Base-by-base conservation (phyloP, 176 grass and related monocot species). In the Tillandsia leiboldiana region DNA sequence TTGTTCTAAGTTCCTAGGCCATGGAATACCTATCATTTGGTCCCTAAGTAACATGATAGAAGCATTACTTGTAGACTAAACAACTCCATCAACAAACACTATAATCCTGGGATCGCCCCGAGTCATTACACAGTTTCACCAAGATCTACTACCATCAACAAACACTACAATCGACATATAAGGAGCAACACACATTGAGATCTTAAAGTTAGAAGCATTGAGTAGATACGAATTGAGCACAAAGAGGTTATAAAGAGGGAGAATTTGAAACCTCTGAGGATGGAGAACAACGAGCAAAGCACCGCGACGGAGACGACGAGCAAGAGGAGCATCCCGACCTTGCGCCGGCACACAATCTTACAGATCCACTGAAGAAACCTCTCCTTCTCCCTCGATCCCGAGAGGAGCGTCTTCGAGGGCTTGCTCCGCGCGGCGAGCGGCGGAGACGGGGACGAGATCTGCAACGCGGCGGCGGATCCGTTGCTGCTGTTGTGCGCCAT, bases 311-410 rank as follows among this genome's bases (percentile, higher is more conserved):
- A 88, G 72, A 80, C 69, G 29, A 86, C 28, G 70, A 93, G 77
- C 71, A 99, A 83, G 9, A 99, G 89, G 70, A 99, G 59, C 87
- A 99, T 91, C 49, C 77, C 68, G 53, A 84, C 84, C 72, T 87
- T 79, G 51, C 94, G 78, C 27, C 84, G 78, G 42, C 87, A 77
- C 0, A 50, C 82, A 48, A 93, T 73, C 80, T 90, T 87, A 78
- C 72, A 93, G 87, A 93, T 99, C 87, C 84, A 84, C 53, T 83
- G 68, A 70, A 82, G 61, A 63, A 91, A 26, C 63, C 81, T 82
- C 84, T 65, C 89, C 73, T 74, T 77, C 66, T 77, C 18, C 66
- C 75, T 66, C 75, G 69, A 42, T 48, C 66, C 72, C 57, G 24
- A 77, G 14, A 91, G 65, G 13, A 73, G 79, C 77, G 80, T 75